Conservation (phyloP, 2,329 filamentous ascomycete species). For the Magnaporthiopsis incrustans region DNA sequence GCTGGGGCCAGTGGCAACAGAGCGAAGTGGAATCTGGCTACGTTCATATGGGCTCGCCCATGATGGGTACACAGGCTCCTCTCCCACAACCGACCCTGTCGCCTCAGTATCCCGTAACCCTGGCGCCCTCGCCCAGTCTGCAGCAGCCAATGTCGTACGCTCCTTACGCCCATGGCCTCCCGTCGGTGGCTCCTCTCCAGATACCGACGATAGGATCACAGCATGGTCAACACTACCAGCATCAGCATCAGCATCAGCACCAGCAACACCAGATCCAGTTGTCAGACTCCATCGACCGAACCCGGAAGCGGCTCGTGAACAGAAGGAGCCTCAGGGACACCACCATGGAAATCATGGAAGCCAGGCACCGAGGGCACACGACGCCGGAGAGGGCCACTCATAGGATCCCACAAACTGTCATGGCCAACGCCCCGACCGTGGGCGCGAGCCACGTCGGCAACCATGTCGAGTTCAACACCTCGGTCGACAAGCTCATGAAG, state of each 20-base stretch:
- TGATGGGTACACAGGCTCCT: conserved; percentile 24
- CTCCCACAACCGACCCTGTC: conserved; percentile 33
- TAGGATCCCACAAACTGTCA: conserved; percentile 28
- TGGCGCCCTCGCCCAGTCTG: conserved; percentile 20
- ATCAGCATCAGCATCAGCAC: conserved; percentile 1
- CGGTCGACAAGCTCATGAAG: conserved; percentile 83
- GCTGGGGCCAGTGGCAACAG: conserved; percentile 48
- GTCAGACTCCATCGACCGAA: not conserved
- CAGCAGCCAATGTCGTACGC: not conserved
- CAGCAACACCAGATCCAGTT: not conserved
- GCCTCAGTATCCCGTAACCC: conserved; percentile 35
- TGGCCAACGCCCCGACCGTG: conserved; percentile 36
- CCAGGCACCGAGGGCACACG: too few species aligned
- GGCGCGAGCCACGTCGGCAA: conserved; percentile 36
- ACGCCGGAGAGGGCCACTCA: too few species aligned
- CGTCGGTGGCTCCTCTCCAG: not conserved
- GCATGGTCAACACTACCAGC: conserved; percentile 7
- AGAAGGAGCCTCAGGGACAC: too few species aligned
- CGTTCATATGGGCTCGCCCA: conserved; percentile 36
- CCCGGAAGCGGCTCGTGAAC: too few species aligned
- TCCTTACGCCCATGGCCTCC: not conserved
- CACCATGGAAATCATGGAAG: too few species aligned
- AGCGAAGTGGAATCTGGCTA: conserved; percentile 30
- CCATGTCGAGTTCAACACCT: conserved; percentile 58
- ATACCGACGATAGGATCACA: not conserved